Evolutionary conservation across 257 asterid species (phyloP).

Genomic region (Solanum tarijense): DNA sequence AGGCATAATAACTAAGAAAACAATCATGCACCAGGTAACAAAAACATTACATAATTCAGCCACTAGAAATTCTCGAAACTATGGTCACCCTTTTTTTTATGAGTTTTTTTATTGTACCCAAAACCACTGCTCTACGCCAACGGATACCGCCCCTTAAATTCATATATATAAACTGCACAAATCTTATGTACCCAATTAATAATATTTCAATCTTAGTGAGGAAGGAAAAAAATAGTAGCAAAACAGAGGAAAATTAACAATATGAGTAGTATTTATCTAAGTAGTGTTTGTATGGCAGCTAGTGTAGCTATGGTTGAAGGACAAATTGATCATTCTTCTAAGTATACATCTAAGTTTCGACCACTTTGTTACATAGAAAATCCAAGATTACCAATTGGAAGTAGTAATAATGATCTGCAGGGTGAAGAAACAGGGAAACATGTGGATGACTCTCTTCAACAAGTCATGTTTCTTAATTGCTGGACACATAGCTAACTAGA

Average conservation of each 20-base stretch:
- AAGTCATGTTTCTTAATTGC: slow-evolving; percentile 17
- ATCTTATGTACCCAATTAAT: neutral
- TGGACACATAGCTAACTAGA: slow-evolving; percentile 8
- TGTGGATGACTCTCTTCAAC: slow-evolving; percentile 12
- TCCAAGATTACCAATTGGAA: neutral
- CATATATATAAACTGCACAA: slow-evolving; percentile 4
- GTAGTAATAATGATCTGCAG: neutral
- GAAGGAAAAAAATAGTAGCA: neutral
- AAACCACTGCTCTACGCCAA: slow-evolving; percentile 13
- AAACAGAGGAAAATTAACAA: neutral
- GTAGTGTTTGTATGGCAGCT: slow-evolving; percentile 6
- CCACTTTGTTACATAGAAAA: neutral
- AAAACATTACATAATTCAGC: neutral
- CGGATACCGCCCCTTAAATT: neutral
- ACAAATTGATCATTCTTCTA: slow-evolving; percentile 4
- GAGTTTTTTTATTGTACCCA: neutral
- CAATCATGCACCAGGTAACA: neutral
- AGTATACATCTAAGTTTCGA: neutral
- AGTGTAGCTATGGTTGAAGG: neutral
- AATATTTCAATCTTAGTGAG: neutral
- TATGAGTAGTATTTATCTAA: slow-evolving; percentile 4
- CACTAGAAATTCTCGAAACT: slow-evolving; percentile 1
- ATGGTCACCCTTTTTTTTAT: neutral
- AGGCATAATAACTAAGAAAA: neutral
- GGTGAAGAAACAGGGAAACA: neutral